phyloP scores from a whole-genome alignment of 768 basidiomycete genomes.

The Fistulinella prunicolor region DNA sequence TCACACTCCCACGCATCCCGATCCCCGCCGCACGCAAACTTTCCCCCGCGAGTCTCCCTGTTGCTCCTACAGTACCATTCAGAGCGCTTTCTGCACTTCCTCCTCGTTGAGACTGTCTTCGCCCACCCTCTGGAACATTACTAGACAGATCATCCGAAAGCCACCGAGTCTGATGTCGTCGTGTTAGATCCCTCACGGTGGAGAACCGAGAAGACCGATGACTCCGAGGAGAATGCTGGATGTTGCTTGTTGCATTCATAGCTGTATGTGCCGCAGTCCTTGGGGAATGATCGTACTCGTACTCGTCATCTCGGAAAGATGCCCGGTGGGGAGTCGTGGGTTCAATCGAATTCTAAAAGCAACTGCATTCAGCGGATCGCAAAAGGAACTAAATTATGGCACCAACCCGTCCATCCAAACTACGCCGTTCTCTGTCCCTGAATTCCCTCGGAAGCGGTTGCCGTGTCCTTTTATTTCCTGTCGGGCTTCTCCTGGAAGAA shows the following conservation, averaged over 20 bases:
- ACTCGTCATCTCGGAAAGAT: slow-evolving; percentile 22
- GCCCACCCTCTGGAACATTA: slow-evolving; percentile 34
- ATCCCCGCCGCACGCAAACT: slow-evolving; percentile 71
- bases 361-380: slow-evolving; percentile 4
- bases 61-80: slow-evolving; percentile 38
- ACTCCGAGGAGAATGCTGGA: slow-evolving; percentile 30
- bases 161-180: slow-evolving; percentile 53
- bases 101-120: slow-evolving; percentile 54
- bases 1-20: slow-evolving; percentile 35
- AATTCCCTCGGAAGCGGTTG: slow-evolving; percentile 55
- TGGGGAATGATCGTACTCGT: slow-evolving; percentile 22
- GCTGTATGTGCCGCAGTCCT: slow-evolving; percentile 25
- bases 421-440: slow-evolving; percentile 34
- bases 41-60: slow-evolving; percentile 60
- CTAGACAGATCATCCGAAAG: slow-evolving; percentile 46
- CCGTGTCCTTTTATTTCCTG: slow-evolving; percentile 39
- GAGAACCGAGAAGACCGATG: slow-evolving; percentile 38
- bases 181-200: slow-evolving; percentile 47
- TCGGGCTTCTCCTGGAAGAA: slow-evolving; percentile 52
- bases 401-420: slow-evolving; percentile 44
- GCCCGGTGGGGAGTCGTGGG: slow-evolving; percentile 40
- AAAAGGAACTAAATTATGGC: background rate
- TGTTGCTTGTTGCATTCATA: slow-evolving; percentile 16
- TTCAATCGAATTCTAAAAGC: slow-evolving; percentile 31
- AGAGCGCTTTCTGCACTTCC: slow-evolving; percentile 73